Evolutionary conservation across 2,329 filamentous ascomycete genomes (phyloP).

Genomic region (Fusarium paranaense): DNA sequence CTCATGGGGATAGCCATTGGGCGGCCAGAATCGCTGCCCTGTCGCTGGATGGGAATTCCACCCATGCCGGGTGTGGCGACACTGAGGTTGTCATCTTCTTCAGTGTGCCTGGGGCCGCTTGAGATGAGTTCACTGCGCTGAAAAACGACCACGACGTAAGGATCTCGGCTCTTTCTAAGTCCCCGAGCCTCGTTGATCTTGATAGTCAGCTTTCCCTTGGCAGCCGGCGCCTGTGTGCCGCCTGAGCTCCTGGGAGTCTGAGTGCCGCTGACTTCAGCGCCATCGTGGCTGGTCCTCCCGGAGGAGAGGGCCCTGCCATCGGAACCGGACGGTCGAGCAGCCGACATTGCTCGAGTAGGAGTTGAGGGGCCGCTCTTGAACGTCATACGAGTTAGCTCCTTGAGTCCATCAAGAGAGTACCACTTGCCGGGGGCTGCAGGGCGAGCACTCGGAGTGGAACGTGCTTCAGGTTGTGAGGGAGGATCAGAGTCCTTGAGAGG

Average conservation of each 20-base stretch:
- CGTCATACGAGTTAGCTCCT: slow-evolving; percentile 87
- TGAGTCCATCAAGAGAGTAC: slow-evolving; percentile 75
- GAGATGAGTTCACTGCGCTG: slow-evolving; percentile 98
- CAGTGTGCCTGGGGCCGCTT: slow-evolving; percentile 77
- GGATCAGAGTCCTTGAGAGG: slow-evolving; percentile 33
- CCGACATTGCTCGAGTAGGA: slow-evolving; percentile 87
- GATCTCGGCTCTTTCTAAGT: slow-evolving; percentile 83
- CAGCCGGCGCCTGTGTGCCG: slow-evolving; percentile 73
- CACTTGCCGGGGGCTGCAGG: slow-evolving; percentile 61
- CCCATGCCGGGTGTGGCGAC: slow-evolving; percentile 61
- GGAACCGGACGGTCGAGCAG: slow-evolving; percentile 64
- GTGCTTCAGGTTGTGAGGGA: slow-evolving; percentile 51
- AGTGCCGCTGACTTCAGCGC: slow-evolving; percentile 61
- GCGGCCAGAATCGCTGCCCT: slow-evolving; percentile 83
- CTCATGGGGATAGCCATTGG: slow-evolving; percentile 96
- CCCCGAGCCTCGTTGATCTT: slow-evolving; percentile 89
- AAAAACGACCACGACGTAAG: slow-evolving; percentile 96
- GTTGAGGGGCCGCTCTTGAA: slow-evolving; percentile 94
- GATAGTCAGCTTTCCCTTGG: slow-evolving; percentile 90
- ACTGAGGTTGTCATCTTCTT: slow-evolving; percentile 67
- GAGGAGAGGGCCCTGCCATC: slow-evolving; percentile 56
- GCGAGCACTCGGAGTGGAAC: slow-evolving; percentile 61
- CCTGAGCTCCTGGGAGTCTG: slow-evolving; percentile 61
- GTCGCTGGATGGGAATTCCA: slow-evolving; percentile 72
- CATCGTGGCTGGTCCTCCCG: slow-evolving; percentile 54